Percentiles rank a stretch among this genome's conserved stretches.
Evolutionary conservation across 768 basidiomycete species (phyloP).

Genomic region (Crassisporium funariophilum): DNA sequence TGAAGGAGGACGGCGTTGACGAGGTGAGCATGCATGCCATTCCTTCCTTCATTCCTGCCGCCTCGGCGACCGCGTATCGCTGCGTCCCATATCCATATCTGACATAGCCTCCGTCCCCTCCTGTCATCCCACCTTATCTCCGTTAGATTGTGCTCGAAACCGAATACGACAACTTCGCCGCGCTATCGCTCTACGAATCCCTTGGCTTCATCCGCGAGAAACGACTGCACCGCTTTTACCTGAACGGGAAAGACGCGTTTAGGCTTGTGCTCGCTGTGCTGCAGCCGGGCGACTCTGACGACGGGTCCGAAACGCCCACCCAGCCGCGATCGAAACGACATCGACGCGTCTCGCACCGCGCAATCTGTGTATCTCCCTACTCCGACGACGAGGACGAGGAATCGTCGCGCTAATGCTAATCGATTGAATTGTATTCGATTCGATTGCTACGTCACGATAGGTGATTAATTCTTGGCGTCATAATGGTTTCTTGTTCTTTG

Average conservation of each 20-base stretch:
- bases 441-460: not conserved
- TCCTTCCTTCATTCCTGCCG: conserved; percentile 3
- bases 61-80: conserved; percentile 1
- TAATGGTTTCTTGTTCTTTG: too few species aligned
- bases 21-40: conserved; percentile 58
- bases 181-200: conserved; percentile 86
- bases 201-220: conserved; percentile 97
- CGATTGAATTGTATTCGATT: not conserved
- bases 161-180: conserved; percentile 89
- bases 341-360: conserved; percentile 35
- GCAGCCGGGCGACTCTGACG: conserved; percentile 37
- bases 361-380: conserved; percentile 48
- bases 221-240: conserved; percentile 90
- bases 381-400: conserved; percentile 47
- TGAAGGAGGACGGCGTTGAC: conserved; percentile 81
- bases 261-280: conserved; percentile 72
- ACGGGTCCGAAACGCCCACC: conserved; percentile 28
- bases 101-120: not conserved
- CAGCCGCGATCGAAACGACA: conserved; percentile 21
- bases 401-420: conserved; percentile 32
- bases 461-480: too few species aligned
- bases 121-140: not conserved
- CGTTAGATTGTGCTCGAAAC: conserved; percentile 90
- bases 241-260: conserved; percentile 97
- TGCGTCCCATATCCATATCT: not conserved